Conservation (phyloP, 345 rosid species). For the Gossypium thurberi region DNA sequence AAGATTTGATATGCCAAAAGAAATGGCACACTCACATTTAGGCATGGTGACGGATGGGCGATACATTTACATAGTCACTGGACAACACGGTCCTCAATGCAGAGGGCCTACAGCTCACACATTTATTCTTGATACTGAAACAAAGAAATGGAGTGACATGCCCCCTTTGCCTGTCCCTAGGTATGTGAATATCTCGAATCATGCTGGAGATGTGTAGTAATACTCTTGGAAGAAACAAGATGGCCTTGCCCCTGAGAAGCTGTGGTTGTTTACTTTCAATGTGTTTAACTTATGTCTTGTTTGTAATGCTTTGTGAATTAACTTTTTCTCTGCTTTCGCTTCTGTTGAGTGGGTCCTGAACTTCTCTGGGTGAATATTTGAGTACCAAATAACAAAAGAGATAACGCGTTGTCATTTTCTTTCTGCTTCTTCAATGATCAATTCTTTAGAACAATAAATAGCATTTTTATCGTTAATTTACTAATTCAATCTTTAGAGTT, state of each 20-base stretch:
- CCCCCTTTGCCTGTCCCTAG: constrained; percentile 79
- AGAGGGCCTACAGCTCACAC: constrained; percentile 82
- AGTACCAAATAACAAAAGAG: background rate
- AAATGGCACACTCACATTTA: constrained; percentile 98
- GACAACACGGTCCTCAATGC: constrained; percentile 95
- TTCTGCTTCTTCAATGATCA: background rate
- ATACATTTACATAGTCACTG: constrained; percentile 70
- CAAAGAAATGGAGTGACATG: constrained; percentile 71
- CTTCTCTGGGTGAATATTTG: background rate
- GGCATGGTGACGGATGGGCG: constrained; percentile 97
- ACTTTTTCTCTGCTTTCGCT: background rate
- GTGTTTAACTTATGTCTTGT: too few species aligned
- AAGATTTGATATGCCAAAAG: constrained; percentile 93
- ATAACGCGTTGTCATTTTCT: background rate
- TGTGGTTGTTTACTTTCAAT: background rate
- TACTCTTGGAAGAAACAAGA: background rate
- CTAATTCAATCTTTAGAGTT: background rate
- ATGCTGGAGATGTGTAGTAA: background rate
- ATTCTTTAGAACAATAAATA: background rate
- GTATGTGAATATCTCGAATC: constrained; percentile 30
- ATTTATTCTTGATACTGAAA: constrained; percentile 78
- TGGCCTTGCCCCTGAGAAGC: background rate
- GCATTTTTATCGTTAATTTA: background rate
- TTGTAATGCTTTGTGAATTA: background rate
- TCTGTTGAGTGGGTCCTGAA: background rate